phyloP scores from a whole-genome alignment of 1,284 basidiomycete species.

The Ceratobasidium sp. region DNA sequence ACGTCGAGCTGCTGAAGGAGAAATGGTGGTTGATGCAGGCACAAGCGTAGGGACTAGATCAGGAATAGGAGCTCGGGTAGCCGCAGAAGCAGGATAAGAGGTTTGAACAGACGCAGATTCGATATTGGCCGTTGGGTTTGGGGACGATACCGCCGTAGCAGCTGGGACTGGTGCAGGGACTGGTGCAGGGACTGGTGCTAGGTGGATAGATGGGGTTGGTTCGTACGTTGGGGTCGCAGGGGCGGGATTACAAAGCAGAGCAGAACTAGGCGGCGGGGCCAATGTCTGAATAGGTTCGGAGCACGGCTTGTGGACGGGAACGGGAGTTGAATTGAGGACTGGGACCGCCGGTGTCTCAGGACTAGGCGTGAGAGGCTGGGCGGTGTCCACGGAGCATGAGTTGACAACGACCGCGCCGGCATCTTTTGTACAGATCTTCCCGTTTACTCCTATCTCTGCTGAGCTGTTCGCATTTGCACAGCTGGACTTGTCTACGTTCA shows the following conservation, averaged over 20 bases:
- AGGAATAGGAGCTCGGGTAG: neutral
- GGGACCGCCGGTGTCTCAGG: neutral
- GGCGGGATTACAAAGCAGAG: neutral
- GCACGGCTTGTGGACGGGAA: neutral
- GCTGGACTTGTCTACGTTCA: neutral
- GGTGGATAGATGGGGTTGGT: neutral
- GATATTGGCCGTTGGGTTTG: neutral
- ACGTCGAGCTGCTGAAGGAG: neutral
- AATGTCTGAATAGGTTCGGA: neutral
- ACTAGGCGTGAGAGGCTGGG: neutral
- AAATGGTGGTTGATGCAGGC: neutral
- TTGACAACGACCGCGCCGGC: neutral
- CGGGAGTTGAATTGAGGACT: neutral
- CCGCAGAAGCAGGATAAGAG: neutral
- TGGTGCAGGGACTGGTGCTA: too few species aligned
- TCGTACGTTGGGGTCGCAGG: neutral
- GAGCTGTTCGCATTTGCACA: neutral
- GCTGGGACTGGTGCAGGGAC: neutral
- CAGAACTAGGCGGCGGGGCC: neutral
- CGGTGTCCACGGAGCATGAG: neutral
- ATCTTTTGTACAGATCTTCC: neutral
- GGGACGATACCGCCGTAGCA: neutral
- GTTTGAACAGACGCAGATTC: neutral
- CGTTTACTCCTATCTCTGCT: neutral
- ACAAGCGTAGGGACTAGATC: neutral